Conservation (phyloP, 2,329 filamentous ascomycete species). For the Diaporthe sp. region DNA sequence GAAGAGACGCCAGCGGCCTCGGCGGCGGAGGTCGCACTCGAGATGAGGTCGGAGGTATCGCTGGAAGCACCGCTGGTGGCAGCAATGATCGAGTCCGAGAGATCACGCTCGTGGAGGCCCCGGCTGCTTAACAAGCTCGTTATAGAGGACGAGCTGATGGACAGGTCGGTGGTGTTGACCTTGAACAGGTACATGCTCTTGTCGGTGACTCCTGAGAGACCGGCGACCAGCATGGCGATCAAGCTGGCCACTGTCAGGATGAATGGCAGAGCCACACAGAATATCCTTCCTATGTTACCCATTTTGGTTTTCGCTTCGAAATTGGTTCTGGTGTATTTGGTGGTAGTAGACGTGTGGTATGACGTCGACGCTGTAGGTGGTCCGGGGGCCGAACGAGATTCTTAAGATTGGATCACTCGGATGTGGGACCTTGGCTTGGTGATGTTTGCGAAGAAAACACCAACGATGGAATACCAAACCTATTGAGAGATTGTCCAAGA, state of each 20-base stretch:
- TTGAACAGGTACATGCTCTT: slow-evolving; percentile 71
- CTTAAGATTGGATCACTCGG: background rate
- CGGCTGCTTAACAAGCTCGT: slow-evolving; percentile 48
- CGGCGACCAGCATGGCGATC: slow-evolving; percentile 74
- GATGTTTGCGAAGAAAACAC: background rate
- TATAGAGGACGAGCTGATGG: slow-evolving; percentile 59
- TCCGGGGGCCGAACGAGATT: background rate
- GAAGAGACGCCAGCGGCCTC: slow-evolving; percentile 27
- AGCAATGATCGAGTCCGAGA: slow-evolving; percentile 49
- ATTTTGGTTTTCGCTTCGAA: slow-evolving; percentile 49
- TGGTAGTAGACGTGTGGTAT: background rate
- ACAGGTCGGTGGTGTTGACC: slow-evolving; percentile 74
- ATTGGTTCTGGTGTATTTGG: background rate
- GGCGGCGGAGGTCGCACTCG: slow-evolving; percentile 32
- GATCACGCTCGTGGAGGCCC: slow-evolving; percentile 38
- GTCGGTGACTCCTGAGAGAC: slow-evolving; percentile 69
- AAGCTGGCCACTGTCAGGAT: slow-evolving; percentile 83
- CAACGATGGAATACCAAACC: slow-evolving; percentile 33
- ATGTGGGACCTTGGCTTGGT: background rate
- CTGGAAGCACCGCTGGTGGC: slow-evolving; percentile 24
- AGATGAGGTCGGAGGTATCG: slow-evolving; percentile 16
- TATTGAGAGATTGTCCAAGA: background rate
- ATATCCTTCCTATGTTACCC: slow-evolving; percentile 78
- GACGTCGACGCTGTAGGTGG: background rate
- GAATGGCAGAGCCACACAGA: slow-evolving; percentile 92